Conservation (phyloP, 768 basidiomycete genomes). For the Antrodiella citrinella region DNA sequence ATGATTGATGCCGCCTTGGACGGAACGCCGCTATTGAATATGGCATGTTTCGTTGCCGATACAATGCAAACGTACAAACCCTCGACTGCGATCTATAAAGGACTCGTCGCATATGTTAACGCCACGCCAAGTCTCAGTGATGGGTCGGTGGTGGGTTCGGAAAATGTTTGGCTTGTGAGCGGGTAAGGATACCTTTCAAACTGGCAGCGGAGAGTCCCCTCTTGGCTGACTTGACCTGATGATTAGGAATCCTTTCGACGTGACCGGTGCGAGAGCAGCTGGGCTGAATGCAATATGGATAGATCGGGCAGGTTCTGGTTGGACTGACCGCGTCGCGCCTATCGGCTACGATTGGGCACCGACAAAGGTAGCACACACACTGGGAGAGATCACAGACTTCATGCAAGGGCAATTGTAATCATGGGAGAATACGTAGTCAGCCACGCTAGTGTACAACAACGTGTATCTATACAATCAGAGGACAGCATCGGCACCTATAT, state of each 20-base stretch:
- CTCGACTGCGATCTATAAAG: slow-evolving; percentile 16
- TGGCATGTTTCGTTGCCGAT: slow-evolving; percentile 15
- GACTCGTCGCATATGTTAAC: slow-evolving; percentile 13
- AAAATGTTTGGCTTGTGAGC: slow-evolving; percentile 24
- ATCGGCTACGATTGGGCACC: slow-evolving; percentile 1
- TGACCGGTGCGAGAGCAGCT: slow-evolving; percentile 19
- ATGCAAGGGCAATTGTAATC: too few relatives aligned
- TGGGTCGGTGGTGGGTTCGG: not conserved
- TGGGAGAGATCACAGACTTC: slow-evolving; percentile 12
- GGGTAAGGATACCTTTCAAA: slow-evolving; percentile 16
- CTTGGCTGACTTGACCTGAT: not conserved
- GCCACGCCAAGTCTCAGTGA: slow-evolving; percentile 1
- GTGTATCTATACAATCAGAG: too few relatives aligned
- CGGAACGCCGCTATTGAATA: not conserved
- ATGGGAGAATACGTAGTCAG: too few relatives aligned
- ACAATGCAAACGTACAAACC: slow-evolving; percentile 20
- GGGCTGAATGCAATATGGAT: slow-evolving; percentile 24
- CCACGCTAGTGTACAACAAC: not conserved
- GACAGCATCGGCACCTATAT: too few relatives aligned
- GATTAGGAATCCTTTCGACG: slow-evolving; percentile 25
- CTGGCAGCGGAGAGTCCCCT: not conserved
- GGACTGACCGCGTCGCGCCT: slow-evolving; percentile 16
- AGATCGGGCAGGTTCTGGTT: slow-evolving; percentile 18
- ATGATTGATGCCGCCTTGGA: slow-evolving; percentile 19
- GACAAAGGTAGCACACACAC: slow-evolving; percentile 11